Percentiles rank a stretch among this genome's conserved stretches.
Evolutionary conservation across 2,329 filamentous ascomycete species (phyloP).

Genomic region (Sporothrix sp.): DNA sequence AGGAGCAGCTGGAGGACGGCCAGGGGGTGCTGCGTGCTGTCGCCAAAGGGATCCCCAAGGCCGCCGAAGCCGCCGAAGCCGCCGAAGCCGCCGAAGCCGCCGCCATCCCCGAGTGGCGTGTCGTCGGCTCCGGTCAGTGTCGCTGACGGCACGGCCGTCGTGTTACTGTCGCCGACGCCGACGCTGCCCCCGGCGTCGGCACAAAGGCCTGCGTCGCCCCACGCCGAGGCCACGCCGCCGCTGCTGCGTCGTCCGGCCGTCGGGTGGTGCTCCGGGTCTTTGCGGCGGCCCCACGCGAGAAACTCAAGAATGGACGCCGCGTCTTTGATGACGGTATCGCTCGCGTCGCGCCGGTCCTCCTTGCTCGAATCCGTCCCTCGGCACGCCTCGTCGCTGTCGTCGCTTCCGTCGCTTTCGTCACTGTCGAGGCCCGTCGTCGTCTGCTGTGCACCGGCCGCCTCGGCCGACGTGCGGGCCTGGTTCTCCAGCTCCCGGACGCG

Average conservation of each 20-base stretch:
- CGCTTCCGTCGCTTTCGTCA: neutral
- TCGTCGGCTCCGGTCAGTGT: too few species aligned
- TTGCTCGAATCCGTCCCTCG: neutral
- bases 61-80: neutral
- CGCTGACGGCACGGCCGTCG: too few species aligned
- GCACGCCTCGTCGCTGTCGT: neutral
- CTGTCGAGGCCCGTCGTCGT: neutral
- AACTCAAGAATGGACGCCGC: slow-evolving; percentile 39
- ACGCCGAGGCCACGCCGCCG: too few species aligned
- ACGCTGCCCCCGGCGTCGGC: too few species aligned
- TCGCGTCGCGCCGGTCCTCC: neutral
- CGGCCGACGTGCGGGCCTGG: neutral
- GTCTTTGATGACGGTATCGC: slow-evolving; percentile 27
- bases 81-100: too few species aligned
- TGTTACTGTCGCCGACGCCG: too few species aligned
- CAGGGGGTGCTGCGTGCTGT: slow-evolving; percentile 4
- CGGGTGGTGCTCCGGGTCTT: slow-evolving; percentile 25
- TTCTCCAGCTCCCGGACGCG: neutral
- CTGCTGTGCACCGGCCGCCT: neutral
- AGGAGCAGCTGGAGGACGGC: slow-evolving; percentile 20
- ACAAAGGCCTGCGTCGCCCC: too few species aligned
- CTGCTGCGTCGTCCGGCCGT: neutral
- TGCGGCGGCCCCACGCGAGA: slow-evolving; percentile 37
- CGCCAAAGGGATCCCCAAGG: neutral
- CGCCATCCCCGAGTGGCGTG: too few species aligned